Base-by-base conservation (phyloP, 805 yeast genomes). In the Lipomyces yamanashiensis region DNA sequence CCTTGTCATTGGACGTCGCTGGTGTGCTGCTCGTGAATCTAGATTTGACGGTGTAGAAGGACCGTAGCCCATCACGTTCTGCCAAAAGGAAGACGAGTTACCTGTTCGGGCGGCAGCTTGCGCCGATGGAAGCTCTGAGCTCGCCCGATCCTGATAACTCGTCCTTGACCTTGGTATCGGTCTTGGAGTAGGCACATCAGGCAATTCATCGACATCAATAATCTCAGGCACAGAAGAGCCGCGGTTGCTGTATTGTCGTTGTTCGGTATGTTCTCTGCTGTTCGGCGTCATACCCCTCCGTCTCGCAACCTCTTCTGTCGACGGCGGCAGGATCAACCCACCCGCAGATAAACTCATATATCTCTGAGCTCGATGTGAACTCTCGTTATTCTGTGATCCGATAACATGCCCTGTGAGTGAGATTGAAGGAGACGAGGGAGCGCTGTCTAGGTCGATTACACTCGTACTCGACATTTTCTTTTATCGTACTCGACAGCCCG, bases 171-270 rank as follows among this genome's bases (percentile, higher is more conserved):
- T 39, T 17, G 15, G 39, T 2, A 15, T 7, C 40, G 53, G 40
- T 15, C 19, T 23, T 19, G 13, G n/a, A 19, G 15, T 9, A 33
- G 51, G 53, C 10, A 13, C 48, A 36, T 61, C 64, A 10, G 64
- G 60, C 6, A 56, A 13, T n/a, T 57, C 61, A 33, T 61, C 64
- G 19, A 61, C 34, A 37, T 61, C 64, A 23, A 61, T 61, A 28
- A 61, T 57, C 48, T 61, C 64, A 6, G 58, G 39, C n/a, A 34
- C 34, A 1, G 28, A 28, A 28, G 28, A 28, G 28, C 28, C 28
- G 28, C 28, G 28, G 28, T 28, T 28, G 28, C 28, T 28, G 28
- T 2, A 28, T 28, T 1, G n/a, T 50, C 28, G 37, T 5, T 9
- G 33, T 5, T 10, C 9, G 28, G 8, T 13, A 12, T 28, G 44